Base-by-base conservation (phyloP, 768 basidiomycete genomes). In the Trametes maxima region DNA sequence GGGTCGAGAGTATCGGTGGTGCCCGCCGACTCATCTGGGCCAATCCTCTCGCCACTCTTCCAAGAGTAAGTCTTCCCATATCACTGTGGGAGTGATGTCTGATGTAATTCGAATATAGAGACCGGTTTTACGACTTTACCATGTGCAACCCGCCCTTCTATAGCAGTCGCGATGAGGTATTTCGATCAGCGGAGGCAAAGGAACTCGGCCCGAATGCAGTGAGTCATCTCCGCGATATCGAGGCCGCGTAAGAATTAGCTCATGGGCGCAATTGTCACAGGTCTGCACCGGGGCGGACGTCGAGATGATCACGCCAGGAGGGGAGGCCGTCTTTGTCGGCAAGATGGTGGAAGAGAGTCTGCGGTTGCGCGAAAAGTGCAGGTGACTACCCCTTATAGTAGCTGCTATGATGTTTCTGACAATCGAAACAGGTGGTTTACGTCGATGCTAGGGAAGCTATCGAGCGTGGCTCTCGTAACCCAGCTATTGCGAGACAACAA, bases 81-180 rank as follows among this genome's bases (percentile, higher is more conserved):
- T 40, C 17, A 13, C 6, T 33, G 28, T 21, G 13, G 21, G 21
- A 13, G 21, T 13, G 10, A 24, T 46, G 3, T 46, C 21, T 19
- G 13, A 6, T 21, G 11, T 21, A 13, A 3, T 22, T 22, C 11
- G 12, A n/a, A 5, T n/a, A 11, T 16, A 59, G 63, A 33, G 50
- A 45, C 45, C 43, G 44, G 28, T 47, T 21, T 44, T 85, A 87
- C 67, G 84, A 89, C 59, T 94, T 96, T 65, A 85, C 87, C 0
- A 93, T 98, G 86, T 98, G 95, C 75, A 99, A 98, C 72, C 96
- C 96, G 0, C 96, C 96, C 0, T 99, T 99, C 74, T 98, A 97
- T 69, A 71, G 78, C n/a, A 90, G 86, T 59, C 69, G 72, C 0
- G 84, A 86, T 33, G 96, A 98, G 60, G 81, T 94, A 8, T 64